Percentiles rank a stretch among this genome's conserved stretches.
Evolutionary conservation across 441 rosid genomes (phyloP).

Genomic region (Macaranga tanarius): DNA sequence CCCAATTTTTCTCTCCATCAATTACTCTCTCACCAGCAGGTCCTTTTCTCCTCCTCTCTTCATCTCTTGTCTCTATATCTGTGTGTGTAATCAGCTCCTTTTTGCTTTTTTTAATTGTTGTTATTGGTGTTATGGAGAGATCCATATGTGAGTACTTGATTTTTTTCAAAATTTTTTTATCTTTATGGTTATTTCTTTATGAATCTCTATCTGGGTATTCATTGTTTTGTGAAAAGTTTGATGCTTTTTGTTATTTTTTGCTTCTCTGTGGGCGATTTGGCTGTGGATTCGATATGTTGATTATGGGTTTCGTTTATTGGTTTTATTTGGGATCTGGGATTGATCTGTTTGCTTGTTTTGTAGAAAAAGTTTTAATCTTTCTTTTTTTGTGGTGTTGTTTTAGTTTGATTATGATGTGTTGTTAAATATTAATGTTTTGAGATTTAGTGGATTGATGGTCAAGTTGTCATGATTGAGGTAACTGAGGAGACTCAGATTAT

Average conservation of each 20-base stretch:
- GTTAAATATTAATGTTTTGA: background rate
- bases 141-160: background rate
- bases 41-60: slow-evolving; percentile 18
- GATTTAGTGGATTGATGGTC: background rate
- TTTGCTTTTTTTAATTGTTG: background rate
- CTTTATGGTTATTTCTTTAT: background rate
- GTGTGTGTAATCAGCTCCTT: background rate
- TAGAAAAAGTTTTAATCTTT: slow-evolving; percentile 10
- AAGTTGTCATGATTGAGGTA: background rate
- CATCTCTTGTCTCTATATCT: background rate
- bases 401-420: background rate
- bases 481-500: background rate
- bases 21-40: slow-evolving; percentile 32
- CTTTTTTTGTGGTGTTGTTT: background rate
- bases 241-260: background rate
- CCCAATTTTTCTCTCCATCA: slow-evolving; percentile 4
- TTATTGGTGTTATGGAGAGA: background rate
- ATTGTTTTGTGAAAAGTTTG: background rate
- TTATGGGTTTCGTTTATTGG: background rate
- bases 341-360: slow-evolving; percentile 18
- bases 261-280: background rate
- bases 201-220: slow-evolving; percentile 4
- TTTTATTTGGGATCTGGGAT: slow-evolving; percentile 29
- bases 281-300: slow-evolving; percentile 12
- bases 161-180: background rate